These are phyloP conservation scores for Cnidoscolus chayamansa DNA, from an alignment of 441 rosid species.

Conservation along the genomic window DNA sequence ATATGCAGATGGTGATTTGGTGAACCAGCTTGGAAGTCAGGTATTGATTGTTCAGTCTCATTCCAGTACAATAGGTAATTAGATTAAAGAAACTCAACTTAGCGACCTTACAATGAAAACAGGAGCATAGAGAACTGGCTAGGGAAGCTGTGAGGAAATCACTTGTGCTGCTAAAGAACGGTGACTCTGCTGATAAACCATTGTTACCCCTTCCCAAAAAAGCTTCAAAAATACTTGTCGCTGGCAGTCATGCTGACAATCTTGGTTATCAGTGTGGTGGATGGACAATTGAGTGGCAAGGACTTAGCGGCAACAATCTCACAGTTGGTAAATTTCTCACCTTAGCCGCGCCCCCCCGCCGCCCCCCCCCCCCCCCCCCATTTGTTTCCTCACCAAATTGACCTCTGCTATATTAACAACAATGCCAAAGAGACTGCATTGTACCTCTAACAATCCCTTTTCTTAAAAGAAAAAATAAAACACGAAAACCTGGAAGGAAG, in stretches of 20 bases:
- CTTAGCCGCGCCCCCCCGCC: no score
- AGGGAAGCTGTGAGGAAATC: constrained; percentile 75
- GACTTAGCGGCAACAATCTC: constrained; percentile 53
- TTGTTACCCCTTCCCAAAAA: constrained; percentile 58
- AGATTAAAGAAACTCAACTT: neutral
- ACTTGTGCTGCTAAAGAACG: constrained; percentile 60
- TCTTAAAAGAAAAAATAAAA: no score
- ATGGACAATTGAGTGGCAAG: constrained; percentile 67
- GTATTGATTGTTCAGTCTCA: constrained; percentile 25
- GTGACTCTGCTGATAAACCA: constrained; percentile 35
- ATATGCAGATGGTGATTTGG: constrained; percentile 46
- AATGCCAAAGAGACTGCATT: no score
- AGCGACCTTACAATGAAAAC: neutral
- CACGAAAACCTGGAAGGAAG: neutral
- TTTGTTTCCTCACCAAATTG: neutral
- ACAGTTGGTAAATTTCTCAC: constrained; percentile 37
- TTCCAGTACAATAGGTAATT: no score
- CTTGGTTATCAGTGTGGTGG: constrained; percentile 71
- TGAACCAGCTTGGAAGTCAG: constrained; percentile 52
- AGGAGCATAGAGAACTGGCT: constrained; percentile 67
- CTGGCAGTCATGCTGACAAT: constrained; percentile 65
- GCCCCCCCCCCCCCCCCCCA: neutral
- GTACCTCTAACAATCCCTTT: no score
- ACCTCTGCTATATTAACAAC: no score
- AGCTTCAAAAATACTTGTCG: constrained; percentile 50